Conservation (phyloP, 2,329 filamentous ascomycete genomes). For the Knufia fluminis region DNA sequence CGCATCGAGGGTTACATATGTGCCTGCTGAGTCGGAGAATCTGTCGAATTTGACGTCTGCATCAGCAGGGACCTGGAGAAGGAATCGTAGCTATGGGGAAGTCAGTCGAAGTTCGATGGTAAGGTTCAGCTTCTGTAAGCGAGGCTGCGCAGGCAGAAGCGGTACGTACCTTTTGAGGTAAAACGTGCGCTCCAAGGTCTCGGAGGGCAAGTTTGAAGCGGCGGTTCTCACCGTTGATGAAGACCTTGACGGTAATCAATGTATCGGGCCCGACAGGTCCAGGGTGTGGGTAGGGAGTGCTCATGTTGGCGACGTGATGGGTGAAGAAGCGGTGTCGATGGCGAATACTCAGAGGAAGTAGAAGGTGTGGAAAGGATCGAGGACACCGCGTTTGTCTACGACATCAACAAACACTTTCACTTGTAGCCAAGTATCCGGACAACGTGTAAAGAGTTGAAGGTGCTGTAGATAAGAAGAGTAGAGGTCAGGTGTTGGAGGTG, state of each 20-base stretch:
- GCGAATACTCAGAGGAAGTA: constrained; percentile 3
- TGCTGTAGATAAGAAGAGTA: constrained; percentile 4
- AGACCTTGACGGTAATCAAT: constrained; percentile 76
- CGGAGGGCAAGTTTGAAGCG: constrained; percentile 84
- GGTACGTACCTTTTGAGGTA: constrained; percentile 73
- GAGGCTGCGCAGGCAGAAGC: constrained; percentile 10
- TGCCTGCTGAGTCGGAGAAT: constrained; percentile 83
- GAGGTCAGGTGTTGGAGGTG: constrained; percentile 4
- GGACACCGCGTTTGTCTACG: constrained; percentile 4
- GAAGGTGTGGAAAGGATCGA: constrained; percentile 6
- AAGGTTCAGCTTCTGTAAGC: not conserved
- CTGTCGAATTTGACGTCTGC: constrained; percentile 68
- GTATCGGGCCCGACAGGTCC: constrained; percentile 55
- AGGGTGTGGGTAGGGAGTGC: constrained; percentile 33
- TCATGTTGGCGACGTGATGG: constrained; percentile 28
- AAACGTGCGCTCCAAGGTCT: constrained; percentile 63
- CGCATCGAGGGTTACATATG: constrained; percentile 70
- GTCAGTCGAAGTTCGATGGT: constrained; percentile 6
- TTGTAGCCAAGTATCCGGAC: not conserved
- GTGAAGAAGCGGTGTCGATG: constrained; percentile 25
- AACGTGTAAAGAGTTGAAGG: not conserved
- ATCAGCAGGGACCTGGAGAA: constrained; percentile 56
- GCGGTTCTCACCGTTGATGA: constrained; percentile 63
- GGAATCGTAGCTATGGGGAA: constrained; percentile 54
- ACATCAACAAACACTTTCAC: constrained; percentile 3